Evolutionary conservation across 768 basidiomycete species (phyloP).

Genomic region (Infundibulicybe gibba): DNA sequence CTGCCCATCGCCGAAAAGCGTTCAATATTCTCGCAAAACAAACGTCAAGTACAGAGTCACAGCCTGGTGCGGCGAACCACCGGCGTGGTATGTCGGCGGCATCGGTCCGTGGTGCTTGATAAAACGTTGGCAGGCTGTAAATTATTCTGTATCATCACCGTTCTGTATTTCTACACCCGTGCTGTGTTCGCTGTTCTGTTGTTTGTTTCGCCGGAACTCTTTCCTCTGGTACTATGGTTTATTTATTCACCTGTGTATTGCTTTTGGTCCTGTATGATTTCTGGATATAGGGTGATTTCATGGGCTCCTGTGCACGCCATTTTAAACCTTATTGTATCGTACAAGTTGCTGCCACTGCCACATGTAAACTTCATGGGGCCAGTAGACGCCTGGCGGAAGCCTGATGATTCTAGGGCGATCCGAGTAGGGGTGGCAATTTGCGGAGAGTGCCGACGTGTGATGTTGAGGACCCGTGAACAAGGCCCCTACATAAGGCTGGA

Average conservation of each 20-base stretch:
- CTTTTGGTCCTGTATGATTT: too few relatives aligned
- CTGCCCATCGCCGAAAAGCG: constrained; percentile 60
- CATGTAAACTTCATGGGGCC: constrained; percentile 8
- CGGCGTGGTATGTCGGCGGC: constrained; percentile 51
- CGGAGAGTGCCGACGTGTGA: constrained; percentile 24
- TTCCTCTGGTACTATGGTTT: too few relatives aligned
- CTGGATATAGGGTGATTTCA: too few relatives aligned
- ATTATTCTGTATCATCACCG: too few relatives aligned
- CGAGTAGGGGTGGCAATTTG: constrained; percentile 1
- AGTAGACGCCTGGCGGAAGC: background rate
- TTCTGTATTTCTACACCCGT: constrained; percentile 13
- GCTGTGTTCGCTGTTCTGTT: constrained; percentile 6
- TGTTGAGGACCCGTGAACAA: constrained; percentile 7
- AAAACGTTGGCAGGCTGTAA: background rate
- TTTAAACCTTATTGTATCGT: too few relatives aligned
- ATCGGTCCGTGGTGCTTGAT: constrained; percentile 42
- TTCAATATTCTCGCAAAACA: constrained; percentile 69
- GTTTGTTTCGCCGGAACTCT: background rate
- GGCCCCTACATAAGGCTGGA: constrained; percentile 8
- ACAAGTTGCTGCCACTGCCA: constrained; percentile 14
- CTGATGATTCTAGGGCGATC: background rate
- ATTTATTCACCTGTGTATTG: too few relatives aligned
- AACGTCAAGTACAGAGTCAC: constrained; percentile 31
- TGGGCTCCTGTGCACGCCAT: too few relatives aligned
- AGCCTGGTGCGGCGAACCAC: constrained; percentile 35